Conservation (phyloP, 805 yeast species). For the Nakazawaea peltata region DNA sequence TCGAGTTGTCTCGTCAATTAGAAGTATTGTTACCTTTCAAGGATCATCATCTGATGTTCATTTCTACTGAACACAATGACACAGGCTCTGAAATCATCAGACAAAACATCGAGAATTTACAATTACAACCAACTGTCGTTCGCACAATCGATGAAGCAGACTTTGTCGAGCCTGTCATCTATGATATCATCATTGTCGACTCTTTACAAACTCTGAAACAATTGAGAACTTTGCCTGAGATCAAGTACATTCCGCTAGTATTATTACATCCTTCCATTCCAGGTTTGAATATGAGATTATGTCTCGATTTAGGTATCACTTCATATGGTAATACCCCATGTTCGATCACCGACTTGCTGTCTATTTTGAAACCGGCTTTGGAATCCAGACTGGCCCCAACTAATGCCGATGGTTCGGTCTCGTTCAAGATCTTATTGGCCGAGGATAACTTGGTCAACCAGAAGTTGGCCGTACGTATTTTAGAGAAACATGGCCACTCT, state of each 20-base stretch:
- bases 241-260: constrained; percentile 81
- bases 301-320: constrained; percentile 80
- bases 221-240: constrained; percentile 62
- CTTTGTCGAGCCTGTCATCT: constrained; percentile 48
- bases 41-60: constrained; percentile 60
- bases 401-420: constrained; percentile 69
- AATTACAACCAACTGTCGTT: constrained; percentile 56
- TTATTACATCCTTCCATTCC: constrained; percentile 70
- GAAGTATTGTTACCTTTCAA: constrained; percentile 68
- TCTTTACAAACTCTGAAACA: constrained; percentile 66
- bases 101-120: constrained; percentile 41
- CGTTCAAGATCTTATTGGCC: constrained; percentile 69
- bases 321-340: constrained; percentile 89
- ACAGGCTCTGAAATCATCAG: constrained; percentile 43
- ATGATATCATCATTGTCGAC: constrained; percentile 79
- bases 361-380: constrained; percentile 76
- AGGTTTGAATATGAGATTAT: constrained; percentile 68
- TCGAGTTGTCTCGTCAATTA: constrained; percentile 52
- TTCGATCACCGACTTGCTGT: constrained; percentile 71
- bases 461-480: constrained; percentile 75
- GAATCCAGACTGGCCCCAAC: constrained; percentile 77
- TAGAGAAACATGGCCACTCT: constrained; percentile 79
- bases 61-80: constrained; percentile 54
- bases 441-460: constrained; percentile 87
- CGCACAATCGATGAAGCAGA: constrained; percentile 49